A percentile compares a stretch with the other conserved stretches of the same genome.
phyloP scores from a whole-genome alignment of 176 grass and related monocot genomes.

The Eragrostis curvula region DNA sequence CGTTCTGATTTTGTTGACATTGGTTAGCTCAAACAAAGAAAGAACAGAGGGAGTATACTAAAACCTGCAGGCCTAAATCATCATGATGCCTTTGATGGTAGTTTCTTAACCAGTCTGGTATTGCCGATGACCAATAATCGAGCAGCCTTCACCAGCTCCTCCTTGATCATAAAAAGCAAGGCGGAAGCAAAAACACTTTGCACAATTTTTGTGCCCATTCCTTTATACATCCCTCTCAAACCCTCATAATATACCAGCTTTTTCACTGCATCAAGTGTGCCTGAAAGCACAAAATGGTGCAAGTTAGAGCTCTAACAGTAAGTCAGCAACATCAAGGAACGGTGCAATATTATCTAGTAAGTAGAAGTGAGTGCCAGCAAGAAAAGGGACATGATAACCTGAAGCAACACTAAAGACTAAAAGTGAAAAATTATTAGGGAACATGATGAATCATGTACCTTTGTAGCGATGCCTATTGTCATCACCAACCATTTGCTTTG shows the following conservation, averaged over 20 bases:
- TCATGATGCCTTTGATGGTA: conserved; percentile 50
- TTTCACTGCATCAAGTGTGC: conserved; percentile 85
- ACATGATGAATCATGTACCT: conserved; percentile 47
- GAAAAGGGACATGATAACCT: not conserved
- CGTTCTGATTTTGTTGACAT: too few species aligned
- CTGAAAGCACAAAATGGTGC: conserved; percentile 38
- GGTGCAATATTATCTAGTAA: not conserved
- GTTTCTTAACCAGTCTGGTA: conserved; percentile 48
- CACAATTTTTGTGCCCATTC: conserved; percentile 97
- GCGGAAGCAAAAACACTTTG: conserved; percentile 96
- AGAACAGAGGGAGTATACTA: too few species aligned
- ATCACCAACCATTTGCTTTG: conserved; percentile 55
- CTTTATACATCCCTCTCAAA: conserved; percentile 75
- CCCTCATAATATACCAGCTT: conserved; percentile 87
- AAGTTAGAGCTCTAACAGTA: not conserved
- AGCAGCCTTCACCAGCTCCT: conserved; percentile 88
- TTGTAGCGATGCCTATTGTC: conserved; percentile 80
- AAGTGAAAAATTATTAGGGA: not conserved
- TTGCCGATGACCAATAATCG: conserved; percentile 77
- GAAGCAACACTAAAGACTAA: conserved; percentile 14
- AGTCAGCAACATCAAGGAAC: conserved; percentile 1
- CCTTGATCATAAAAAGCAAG: conserved; percentile 97
- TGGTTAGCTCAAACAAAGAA: too few species aligned
- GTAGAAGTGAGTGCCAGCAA: not conserved
- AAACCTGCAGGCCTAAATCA: conserved; percentile 35